Evolutionary conservation across 2,329 filamentous ascomycete species (phyloP), one percentile per base, ranked within the genome.

Genomic region (Neoarthrinium moseri): DNA sequence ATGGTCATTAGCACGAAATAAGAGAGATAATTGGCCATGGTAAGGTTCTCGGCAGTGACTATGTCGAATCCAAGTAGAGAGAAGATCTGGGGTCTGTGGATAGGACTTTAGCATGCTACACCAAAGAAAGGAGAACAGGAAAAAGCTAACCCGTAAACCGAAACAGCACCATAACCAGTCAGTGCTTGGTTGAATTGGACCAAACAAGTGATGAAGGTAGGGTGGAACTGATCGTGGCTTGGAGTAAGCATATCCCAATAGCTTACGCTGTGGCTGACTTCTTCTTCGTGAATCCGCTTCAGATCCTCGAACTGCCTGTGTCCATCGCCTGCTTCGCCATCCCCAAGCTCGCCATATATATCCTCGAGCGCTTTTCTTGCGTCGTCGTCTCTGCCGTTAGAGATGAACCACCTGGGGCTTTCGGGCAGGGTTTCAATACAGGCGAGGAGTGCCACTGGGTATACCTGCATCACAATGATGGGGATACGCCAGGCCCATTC

Each of bases 401-500:
- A 76, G 3, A 83, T 68, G 43, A 75, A 72, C 78, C 78, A 84
- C 6, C 80, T 60, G 0, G 81, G 80, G 18, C 72, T 76, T 55
- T 84, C 80, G 0, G 81, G 80, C 4, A 84, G 65, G 2, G 66
- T 63, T 27, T 67, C 69, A 20, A 81, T 75, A 49, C 80, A 69
- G 3, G 69, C 66, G 56, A 83, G 67, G 4, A 84, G 65, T 4
- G 77, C 48, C 0, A 80, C 51, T 0, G 80, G 80, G 53, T 80
- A 84, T 2, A 75, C 56, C 57, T 83, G 79, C 81, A 84, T 84
- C 27, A 70, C 65, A 18, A 83, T 71, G 51, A 84, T 83, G 1
- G 80, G 81, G 3, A 74, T 68, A 21, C 81, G 67, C 81, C 80
- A 84, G 1, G 80, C 80, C 80, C 80, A 83, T 55, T 84, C 69